phyloP scores from a whole-genome alignment of 148 eudicot species.

The Rhododendron vialii region DNA sequence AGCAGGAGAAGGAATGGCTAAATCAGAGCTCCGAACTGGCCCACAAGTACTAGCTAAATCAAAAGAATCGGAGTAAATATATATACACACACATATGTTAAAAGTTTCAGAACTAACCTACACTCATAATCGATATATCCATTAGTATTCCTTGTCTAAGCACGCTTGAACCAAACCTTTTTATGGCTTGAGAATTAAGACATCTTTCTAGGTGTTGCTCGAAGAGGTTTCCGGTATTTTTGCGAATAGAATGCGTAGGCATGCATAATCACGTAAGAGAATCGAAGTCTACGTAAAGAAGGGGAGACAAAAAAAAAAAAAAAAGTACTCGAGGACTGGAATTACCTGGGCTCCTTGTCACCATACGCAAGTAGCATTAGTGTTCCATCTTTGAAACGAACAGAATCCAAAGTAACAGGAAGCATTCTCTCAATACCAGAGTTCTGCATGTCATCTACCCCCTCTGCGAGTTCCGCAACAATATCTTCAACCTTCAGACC shows the following conservation, averaged over 20 bases:
- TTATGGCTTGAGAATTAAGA: not conserved
- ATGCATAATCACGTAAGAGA: not conserved
- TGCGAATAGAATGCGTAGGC: not conserved
- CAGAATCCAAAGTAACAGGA: slow-evolving; percentile 82
- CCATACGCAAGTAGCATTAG: slow-evolving; percentile 95
- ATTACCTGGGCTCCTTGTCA: slow-evolving; percentile 85
- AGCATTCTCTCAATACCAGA: slow-evolving; percentile 58
- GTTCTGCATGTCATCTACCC: slow-evolving; percentile 38
- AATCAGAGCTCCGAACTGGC: not conserved
- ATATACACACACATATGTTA: no score
- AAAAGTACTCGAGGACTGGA: not conserved
- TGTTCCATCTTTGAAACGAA: slow-evolving; percentile 78
- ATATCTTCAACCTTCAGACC: slow-evolving; percentile 53
- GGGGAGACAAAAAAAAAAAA: not conserved
- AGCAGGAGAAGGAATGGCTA: not conserved
- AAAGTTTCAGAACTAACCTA: not conserved
- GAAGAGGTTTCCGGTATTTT: not conserved
- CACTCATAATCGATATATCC: not conserved
- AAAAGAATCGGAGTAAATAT: not conserved
- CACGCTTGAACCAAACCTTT: not conserved
- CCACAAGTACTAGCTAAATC: not conserved
- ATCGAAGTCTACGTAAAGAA: not conserved
- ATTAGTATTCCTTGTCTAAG: not conserved
- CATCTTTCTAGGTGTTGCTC: not conserved
- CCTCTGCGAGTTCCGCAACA: slow-evolving; percentile 58